Evolutionary conservation across 352 stramenopile species (phyloP), one percentile per base, ranked within the genome.

Genomic region (Globisporangium ultimum): DNA sequence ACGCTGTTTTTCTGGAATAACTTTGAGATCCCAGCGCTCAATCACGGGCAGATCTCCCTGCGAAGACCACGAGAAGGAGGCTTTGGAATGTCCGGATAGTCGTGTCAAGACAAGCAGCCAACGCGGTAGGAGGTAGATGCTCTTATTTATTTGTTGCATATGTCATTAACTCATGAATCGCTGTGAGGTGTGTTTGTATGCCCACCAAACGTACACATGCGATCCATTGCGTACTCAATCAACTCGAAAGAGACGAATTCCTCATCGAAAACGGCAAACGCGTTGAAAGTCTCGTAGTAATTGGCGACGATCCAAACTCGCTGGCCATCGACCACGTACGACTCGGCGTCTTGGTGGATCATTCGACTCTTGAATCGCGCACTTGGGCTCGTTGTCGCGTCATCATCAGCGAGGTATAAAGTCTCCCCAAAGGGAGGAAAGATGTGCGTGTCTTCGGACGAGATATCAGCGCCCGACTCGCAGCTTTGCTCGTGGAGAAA

Each of bases 1-100:
- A 84, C 84, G 55, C 55, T 88, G 22, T 87, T 90, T 62, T 89
- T 92, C 64, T 75, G 63, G 61, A 88, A 88, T 50, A 82, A 74
- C 32, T 76, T 90, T 40, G 83, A 92, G 57, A 70, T 89, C 36
- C 83, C 83, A 38, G 76, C 75, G 11, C 59, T 90, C 4, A 62
- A 71, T 10, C 71, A 70, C 51, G 78, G 75, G 6, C 47, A 74
- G 17, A 72, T 87, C 17, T 85, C 74, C 22, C 50, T 47, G 24
- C 53, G 52, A 18, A 60, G 36, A 11, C 67, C 58, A 15, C 55
- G 64, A 10, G 56, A 72, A 32, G 28, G 8, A 11, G 28, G 28
- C 28, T 36, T 36, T 36, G 28, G 28, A 5, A 0, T 36, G 28
- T 36, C 28, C 9, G 28, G 28, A 10, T 36, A 36, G 28, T 36